Base-by-base conservation (phyloP, 352 stramenopile species). In the Globisporangium recalcitrans region DNA sequence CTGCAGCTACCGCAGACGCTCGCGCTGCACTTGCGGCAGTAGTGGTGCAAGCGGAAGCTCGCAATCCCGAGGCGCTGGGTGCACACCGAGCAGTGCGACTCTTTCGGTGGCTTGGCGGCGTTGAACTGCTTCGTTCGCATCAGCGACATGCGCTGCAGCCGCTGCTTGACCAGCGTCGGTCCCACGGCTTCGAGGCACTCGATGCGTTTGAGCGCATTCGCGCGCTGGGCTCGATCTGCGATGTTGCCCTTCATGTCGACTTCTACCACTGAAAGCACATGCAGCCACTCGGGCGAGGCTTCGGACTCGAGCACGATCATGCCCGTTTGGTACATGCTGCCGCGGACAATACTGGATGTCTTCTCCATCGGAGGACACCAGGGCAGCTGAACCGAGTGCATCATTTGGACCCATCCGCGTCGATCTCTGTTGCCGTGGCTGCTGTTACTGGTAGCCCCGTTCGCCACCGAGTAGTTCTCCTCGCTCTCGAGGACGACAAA, bases 311-410 rank as follows among this genome's bases (percentile, higher is more conserved):
- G 46, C 22, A 64, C 77, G 32, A 85, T 57, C 6, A 75, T 54
- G 0, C 76, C 76, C 1, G 69, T 73, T 21, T 70, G 74, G 42
- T 75, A 77, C 36, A 82, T 69, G 7, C 49, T 62, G 7, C 64
- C 72, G 13, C 76, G 76, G 13, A 79, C 64, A 40, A 77, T 61
- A 65, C 61, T 61, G 29, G 72, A 60, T 0, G 57, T 51, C 51
- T 73, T 70, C 22, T 77, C 68, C 19, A 85, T 63, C 36, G 72
- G 51, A 29, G 76, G 74, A 56, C 72, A 84, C 55, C 72, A 81
- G 16, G 77, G 71, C 21, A 88, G 68, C 51, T 83, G 76, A 51
- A 88, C 79, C 42, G 78, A 88, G 60, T 88, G 78, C 62, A 88
- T 73, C 54, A 68, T 72, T 9, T 80, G 74, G 16, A 82, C 72